Evolutionary conservation across 2,329 filamentous ascomycete genomes (phyloP), one percentile per base, ranked within the genome.

Genomic region (Aspergillus pseudonomiae): DNA sequence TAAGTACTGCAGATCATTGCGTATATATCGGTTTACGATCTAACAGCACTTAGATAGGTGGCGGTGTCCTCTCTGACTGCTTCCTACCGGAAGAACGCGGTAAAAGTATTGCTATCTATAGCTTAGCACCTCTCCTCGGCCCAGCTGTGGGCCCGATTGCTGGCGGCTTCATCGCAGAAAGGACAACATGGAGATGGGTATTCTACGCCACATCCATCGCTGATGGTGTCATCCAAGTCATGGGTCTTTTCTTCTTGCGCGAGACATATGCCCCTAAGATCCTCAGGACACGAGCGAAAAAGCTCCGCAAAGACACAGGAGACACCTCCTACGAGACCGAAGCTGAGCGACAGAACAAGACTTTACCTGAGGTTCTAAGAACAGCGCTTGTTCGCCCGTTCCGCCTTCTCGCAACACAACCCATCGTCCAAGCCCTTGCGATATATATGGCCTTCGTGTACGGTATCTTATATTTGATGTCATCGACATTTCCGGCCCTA

Each of bases 101-200:
- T 3, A 84, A 82, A 65, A 86, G 88, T 3, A 85, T 90, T 61
- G 84, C 84, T 2, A 82, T 90, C 45, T 90, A 90, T 77, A 85
- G 81, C 57, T 80, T 91, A 0, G 85, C 84, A 1, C 89, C 89
- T 0, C 79, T 91, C 0, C 82, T 91, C 0, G 89, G 89, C 0
- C 89, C 89, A 3, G 87, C 87, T 0, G 78, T 90, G 5, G 89
- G 89, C 0, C 89, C 89, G 0, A 86, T 91, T 2, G 83, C 84
- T 0, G 89, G 88, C 11, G 88, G 86, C 0, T 91, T 88, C 72
- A 87, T 91, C 28, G 82, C 87, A 0, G 78, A 89, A 69, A 65
- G 85, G 80, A 86, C 84, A 9, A 87, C 84, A 1, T 93, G 91
- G 91, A 84, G 89, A 45, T 93, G 90, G 90, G 85, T 87, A 9